Evolutionary conservation across 192 early-diverging fungal genomes (phyloP).

Genomic region (Phycomyces blakesleeanus): DNA sequence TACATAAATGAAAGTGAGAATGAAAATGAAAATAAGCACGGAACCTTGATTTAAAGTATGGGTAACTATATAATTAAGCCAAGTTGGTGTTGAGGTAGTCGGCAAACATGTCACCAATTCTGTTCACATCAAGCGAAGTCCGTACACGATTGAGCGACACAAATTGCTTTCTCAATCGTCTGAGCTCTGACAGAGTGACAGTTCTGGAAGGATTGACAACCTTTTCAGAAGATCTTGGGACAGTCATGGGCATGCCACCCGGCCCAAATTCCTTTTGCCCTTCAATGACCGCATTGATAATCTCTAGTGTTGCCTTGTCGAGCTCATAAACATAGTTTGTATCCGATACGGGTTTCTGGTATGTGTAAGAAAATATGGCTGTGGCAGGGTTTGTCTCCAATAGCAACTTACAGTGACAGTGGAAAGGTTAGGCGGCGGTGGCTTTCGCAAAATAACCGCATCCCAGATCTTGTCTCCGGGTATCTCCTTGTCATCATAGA

Average conservation of each 20-base stretch:
- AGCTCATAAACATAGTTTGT: slow-evolving; percentile 92
- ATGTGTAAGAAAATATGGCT: neutral
- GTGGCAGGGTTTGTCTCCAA: neutral
- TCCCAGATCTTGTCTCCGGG: slow-evolving; percentile 73
- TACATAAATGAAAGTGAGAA: too few species aligned
- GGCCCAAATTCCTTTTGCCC: slow-evolving; percentile 67
- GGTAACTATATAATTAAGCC: neutral
- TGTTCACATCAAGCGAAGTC: slow-evolving; percentile 65
- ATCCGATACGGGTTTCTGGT: slow-evolving; percentile 79
- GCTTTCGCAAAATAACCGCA: slow-evolving; percentile 66
- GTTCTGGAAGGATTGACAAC: slow-evolving; percentile 67
- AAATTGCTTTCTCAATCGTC: slow-evolving; percentile 79
- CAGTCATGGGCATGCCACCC: slow-evolving; percentile 48
- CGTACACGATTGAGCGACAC: slow-evolving; percentile 85
- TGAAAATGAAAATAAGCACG: too few species aligned
- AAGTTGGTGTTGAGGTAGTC: slow-evolving; percentile 91
- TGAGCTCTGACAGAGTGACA: slow-evolving; percentile 77
- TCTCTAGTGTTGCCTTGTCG: slow-evolving; percentile 74
- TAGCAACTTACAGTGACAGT: slow-evolving; percentile 68
- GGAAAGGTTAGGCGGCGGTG: slow-evolving; percentile 80
- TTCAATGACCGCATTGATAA: slow-evolving; percentile 75
- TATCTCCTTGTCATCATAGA: slow-evolving; percentile 63
- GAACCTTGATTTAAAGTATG: neutral
- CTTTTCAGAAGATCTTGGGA: slow-evolving; percentile 47
- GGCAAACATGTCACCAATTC: slow-evolving; percentile 81